Conservation (phyloP, 805 yeast species). For the Starmerella khaoyaiensis region DNA sequence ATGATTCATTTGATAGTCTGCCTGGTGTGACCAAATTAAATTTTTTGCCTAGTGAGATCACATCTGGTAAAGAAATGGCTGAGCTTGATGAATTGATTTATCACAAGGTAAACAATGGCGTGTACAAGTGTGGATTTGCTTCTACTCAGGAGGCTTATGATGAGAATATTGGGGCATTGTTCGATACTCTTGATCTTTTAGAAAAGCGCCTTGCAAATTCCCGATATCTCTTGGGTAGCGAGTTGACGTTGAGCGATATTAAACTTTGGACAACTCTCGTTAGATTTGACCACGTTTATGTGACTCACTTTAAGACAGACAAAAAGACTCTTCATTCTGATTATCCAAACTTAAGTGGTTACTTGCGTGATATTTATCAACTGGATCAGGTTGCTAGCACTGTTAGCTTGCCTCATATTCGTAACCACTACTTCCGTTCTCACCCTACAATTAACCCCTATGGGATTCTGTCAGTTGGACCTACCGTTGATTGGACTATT, state of each 20-base stretch:
- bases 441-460: conserved; percentile 70
- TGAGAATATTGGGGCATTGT: conserved; percentile 47
- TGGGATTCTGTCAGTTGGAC: conserved; percentile 80
- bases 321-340: conserved; percentile 63
- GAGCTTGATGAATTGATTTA: conserved; percentile 72
- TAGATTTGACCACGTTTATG: conserved; percentile 86
- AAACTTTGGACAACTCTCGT: conserved; percentile 76
- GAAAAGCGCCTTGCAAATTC: conserved; percentile 24
- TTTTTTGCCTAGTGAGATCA: conserved; percentile 26
- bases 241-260: conserved; percentile 80
- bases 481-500: conserved; percentile 31
- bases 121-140: conserved; percentile 85
- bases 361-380: conserved; percentile 67
- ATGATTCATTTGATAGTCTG: conserved; percentile 49
- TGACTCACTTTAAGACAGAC: conserved; percentile 91
- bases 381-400: conserved; percentile 60
- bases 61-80: conserved; percentile 41
- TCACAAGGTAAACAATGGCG: conserved; percentile 80
- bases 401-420: conserved; percentile 81
- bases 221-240: conserved; percentile 46
- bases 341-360: conserved; percentile 64
- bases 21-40: conserved; percentile 28
- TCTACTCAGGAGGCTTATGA: conserved; percentile 73
- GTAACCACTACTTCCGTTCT: conserved; percentile 78
- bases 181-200: conserved; percentile 45